Evolutionary conservation across 495 filamentous ascomycete genomes (phyloP).

Genomic region (Ramalina peruviana): DNA sequence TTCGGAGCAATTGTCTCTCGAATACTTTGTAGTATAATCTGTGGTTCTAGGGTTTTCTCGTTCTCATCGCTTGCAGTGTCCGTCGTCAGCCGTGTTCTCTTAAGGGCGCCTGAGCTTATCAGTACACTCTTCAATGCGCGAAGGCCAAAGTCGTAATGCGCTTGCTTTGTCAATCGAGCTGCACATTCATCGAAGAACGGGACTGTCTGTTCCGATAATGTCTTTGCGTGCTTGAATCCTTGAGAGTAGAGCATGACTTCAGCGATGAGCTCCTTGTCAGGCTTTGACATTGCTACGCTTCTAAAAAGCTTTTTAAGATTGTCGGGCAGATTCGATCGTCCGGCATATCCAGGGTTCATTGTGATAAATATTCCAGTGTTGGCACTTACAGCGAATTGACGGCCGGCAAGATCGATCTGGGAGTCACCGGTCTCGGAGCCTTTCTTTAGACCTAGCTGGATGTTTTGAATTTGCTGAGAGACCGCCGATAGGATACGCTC

Average conservation of each 20-base stretch:
- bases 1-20: slow-evolving; percentile 98
- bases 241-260: slow-evolving; percentile 99
- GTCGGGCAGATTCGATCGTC: slow-evolving; percentile 92
- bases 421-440: slow-evolving; percentile 61
- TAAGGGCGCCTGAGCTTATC: slow-evolving; percentile 89
- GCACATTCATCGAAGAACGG: slow-evolving; percentile 94
- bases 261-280: slow-evolving; percentile 96
- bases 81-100: slow-evolving; percentile 62
- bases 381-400: slow-evolving; percentile 70
- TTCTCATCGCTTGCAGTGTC: slow-evolving; percentile 19
- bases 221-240: slow-evolving; percentile 91
- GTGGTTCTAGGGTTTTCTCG: slow-evolving; percentile 59
- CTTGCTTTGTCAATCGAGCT: slow-evolving; percentile 73
- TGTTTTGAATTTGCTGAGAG: slow-evolving; percentile 97
- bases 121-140: slow-evolving; percentile 97
- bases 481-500: slow-evolving; percentile 95
- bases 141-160: slow-evolving; percentile 96
- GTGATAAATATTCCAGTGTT: slow-evolving; percentile 99
- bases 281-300: slow-evolving; percentile 98
- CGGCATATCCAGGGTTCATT: slow-evolving; percentile 99
- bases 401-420: slow-evolving; percentile 85
- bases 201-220: slow-evolving; percentile 82
- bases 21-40: slow-evolving; percentile 96
- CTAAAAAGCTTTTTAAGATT: slow-evolving; percentile 99
- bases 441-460: slow-evolving; percentile 84